A percentile compares a stretch with the other conserved stretches of the same genome.
These are phyloP conservation scores for Fonsecaea erecta DNA, from an alignment of 2,329 filamentous ascomycete species.

Conservation along the genomic window DNA sequence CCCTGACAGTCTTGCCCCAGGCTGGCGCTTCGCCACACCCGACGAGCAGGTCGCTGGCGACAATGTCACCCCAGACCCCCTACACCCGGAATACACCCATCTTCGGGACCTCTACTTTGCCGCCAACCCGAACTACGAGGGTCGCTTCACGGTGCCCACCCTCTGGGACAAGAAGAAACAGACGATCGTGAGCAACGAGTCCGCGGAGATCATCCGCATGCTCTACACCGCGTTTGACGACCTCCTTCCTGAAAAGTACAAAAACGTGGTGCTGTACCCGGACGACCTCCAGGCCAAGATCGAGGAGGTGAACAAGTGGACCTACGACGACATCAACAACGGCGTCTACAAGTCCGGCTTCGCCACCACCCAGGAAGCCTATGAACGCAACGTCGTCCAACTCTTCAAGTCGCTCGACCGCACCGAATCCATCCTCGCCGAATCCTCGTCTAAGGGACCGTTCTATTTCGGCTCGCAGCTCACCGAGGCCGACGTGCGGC, in stretches of 20 bases:
- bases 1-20: conserved; percentile 44
- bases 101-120: conserved; percentile 81
- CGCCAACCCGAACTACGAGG: conserved; percentile 71
- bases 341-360: conserved; percentile 70
- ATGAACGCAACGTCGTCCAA: conserved; percentile 71
- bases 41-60: conserved; percentile 64
- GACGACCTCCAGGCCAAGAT: conserved; percentile 67
- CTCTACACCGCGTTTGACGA: conserved; percentile 80
- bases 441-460: conserved; percentile 51
- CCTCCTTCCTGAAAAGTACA: conserved; percentile 63
- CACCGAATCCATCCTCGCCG: conserved; percentile 70
- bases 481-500: conserved; percentile 80
- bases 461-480: conserved; percentile 76
- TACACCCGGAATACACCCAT: conserved; percentile 70
- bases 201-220: conserved; percentile 91
- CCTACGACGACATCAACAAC: conserved; percentile 66
- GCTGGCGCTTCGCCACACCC: conserved; percentile 80
- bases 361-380: conserved; percentile 80
- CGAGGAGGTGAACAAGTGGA: conserved; percentile 79
- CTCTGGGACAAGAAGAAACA: conserved; percentile 72
- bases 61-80: conserved; percentile 60
- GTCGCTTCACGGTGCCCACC: conserved; percentile 85
- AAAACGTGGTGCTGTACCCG: conserved; percentile 69
- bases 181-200: conserved; percentile 86
- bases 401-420: conserved; percentile 80